Conservation (phyloP, 1,284 basidiomycete species). For the Malassezia globosa region DNA sequence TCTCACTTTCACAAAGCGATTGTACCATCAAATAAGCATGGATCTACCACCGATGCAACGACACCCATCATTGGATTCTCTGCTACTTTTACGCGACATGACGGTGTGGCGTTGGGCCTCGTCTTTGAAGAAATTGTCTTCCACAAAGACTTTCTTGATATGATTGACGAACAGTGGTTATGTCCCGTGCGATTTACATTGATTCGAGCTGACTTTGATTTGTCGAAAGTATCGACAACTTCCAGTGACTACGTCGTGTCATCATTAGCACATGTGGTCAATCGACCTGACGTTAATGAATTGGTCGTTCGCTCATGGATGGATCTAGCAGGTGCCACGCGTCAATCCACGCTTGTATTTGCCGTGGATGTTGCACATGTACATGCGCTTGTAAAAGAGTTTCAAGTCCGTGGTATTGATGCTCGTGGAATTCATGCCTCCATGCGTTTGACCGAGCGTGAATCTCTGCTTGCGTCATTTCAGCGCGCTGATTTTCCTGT, state of each 20-base stretch:
- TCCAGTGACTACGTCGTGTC: slow-evolving; percentile 26
- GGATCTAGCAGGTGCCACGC: slow-evolving; percentile 33
- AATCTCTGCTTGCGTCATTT: slow-evolving; percentile 60
- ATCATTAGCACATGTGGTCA: slow-evolving; percentile 34
- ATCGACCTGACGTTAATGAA: slow-evolving; percentile 32
- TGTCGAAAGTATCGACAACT: slow-evolving; percentile 21
- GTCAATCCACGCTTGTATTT: slow-evolving; percentile 80
- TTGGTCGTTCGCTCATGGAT: slow-evolving; percentile 40
- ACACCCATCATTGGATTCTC: slow-evolving; percentile 81
- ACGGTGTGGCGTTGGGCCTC: slow-evolving; percentile 74
- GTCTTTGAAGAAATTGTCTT: slow-evolving; percentile 87
- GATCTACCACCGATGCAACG: not conserved
- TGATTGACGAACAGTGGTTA: slow-evolving; percentile 82
- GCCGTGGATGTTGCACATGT: slow-evolving; percentile 79
- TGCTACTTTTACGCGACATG: slow-evolving; percentile 84
- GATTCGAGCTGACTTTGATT: slow-evolving; percentile 34
- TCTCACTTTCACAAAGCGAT: slow-evolving; percentile 58
- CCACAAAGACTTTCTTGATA: slow-evolving; percentile 75
- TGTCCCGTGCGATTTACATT: slow-evolving; percentile 43
- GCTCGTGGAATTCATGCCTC: slow-evolving; percentile 64
- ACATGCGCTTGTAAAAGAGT: slow-evolving; percentile 61
- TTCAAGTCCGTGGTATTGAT: slow-evolving; percentile 67
- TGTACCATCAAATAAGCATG: not conserved
- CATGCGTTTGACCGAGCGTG: slow-evolving; percentile 60
- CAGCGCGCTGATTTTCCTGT: slow-evolving; percentile 66